Conservation (phyloP, 2,329 filamentous ascomycete genomes). For the Cordyceps pruinosa region DNA sequence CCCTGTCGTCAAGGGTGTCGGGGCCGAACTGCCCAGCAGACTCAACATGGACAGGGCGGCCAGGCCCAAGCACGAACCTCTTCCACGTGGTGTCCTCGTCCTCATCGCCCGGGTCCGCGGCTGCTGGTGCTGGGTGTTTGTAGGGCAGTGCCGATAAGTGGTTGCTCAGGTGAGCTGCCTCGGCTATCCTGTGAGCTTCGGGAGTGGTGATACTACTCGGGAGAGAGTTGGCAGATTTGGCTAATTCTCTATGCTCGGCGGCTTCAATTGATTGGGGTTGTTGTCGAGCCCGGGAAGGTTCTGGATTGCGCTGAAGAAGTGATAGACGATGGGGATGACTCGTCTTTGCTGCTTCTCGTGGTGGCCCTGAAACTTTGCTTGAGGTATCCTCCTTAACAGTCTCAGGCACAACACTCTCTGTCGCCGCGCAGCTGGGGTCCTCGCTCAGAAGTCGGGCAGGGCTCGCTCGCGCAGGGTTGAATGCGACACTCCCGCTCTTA, state of each 20-base stretch:
- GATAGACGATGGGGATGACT: background rate
- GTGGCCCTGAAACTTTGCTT: background rate
- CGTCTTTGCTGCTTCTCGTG: background rate
- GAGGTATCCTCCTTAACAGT: background rate
- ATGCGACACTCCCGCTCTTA: background rate
- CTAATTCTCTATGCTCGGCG: background rate
- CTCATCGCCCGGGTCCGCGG: background rate
- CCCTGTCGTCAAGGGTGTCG: background rate
- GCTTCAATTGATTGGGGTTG: background rate
- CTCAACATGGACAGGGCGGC: background rate
- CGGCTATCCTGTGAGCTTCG: background rate
- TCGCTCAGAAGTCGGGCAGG: background rate
- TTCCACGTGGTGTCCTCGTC: slow-evolving; percentile 8
- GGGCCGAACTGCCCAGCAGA: background rate
- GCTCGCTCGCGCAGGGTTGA: background rate
- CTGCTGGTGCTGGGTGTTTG: background rate
- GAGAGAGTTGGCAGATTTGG: background rate
- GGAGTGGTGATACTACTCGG: slow-evolving; percentile 1
- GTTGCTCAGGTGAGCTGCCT: background rate
- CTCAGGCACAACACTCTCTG: background rate
- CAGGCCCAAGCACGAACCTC: background rate
- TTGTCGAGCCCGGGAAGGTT: background rate
- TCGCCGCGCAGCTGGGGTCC: background rate
- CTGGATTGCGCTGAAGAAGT: background rate
- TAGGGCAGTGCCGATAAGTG: background rate